Evolutionary conservation across 805 yeast genomes (phyloP).

Genomic region (Cyberlindnera lachancei): DNA sequence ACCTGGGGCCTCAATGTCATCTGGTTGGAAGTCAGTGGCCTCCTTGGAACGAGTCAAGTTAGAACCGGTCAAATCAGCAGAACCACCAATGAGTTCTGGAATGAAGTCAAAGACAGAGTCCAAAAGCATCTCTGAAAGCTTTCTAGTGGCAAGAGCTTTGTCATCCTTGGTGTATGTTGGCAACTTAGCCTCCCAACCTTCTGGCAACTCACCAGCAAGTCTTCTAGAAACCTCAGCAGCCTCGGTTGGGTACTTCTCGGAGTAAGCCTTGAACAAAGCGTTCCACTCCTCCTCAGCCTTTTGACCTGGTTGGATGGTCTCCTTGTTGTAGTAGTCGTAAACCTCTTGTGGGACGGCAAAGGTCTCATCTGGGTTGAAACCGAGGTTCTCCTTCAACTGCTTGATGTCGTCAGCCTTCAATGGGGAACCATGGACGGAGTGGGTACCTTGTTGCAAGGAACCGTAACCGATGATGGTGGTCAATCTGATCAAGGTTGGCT

Average conservation of each 20-base stretch:
- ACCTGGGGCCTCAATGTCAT: constrained; percentile 69
- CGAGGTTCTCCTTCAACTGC: constrained; percentile 76
- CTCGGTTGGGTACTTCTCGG: constrained; percentile 62
- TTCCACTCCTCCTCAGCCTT: constrained; percentile 74
- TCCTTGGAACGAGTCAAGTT: constrained; percentile 85
- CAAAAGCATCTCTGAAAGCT: constrained; percentile 79
- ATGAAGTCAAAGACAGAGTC: constrained; percentile 50
- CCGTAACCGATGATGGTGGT: constrained; percentile 94
- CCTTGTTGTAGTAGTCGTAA: constrained; percentile 52
- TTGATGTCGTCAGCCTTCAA: constrained; percentile 86
- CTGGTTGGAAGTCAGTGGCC: constrained; percentile 90
- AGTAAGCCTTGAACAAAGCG: constrained; percentile 50
- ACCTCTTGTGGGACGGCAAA: constrained; percentile 84
- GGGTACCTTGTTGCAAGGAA: constrained; percentile 77
- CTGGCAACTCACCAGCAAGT: constrained; percentile 70
- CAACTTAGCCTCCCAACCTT: constrained; percentile 66
- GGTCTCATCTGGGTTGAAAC: constrained; percentile 79
- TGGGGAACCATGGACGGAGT: constrained; percentile 94
- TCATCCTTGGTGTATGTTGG: constrained; percentile 78
- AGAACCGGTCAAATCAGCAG: constrained; percentile 97
- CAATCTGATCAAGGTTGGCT: constrained; percentile 87
- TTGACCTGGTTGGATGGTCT: constrained; percentile 53
- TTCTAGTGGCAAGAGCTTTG: constrained; percentile 86
- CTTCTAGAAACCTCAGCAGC: constrained; percentile 80
- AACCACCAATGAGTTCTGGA: constrained; percentile 95